Conservation (phyloP, 306 rosid genomes). For the Dalbergia cultrata region DNA sequence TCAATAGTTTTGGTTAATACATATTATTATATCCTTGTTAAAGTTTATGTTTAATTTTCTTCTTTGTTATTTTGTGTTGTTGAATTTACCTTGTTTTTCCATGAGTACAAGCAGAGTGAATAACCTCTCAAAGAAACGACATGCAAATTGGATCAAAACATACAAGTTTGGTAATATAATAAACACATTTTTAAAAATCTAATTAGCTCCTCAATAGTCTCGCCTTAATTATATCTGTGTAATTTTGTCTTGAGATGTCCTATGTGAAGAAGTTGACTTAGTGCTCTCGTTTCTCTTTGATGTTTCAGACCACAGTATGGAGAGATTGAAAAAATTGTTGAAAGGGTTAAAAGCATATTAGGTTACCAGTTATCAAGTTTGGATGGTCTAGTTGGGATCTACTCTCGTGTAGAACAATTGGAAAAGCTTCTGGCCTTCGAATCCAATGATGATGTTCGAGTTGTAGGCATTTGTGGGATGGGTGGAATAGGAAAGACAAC, state of each 20-base stretch:
- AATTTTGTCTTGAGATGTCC: background rate
- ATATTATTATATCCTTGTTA: no score
- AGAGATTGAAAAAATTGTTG: conserved; percentile 27
- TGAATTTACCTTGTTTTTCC: no score
- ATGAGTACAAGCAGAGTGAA: background rate
- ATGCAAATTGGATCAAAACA: no score
- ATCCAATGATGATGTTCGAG: background rate
- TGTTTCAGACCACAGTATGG: background rate
- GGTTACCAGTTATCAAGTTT: conserved; percentile 4
- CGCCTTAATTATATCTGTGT: background rate
- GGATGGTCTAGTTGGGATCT: conserved; percentile 16
- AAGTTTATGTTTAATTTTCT: no score
- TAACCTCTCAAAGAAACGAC: background rate
- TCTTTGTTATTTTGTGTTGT: no score
- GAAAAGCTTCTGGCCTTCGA: conserved; percentile 5
- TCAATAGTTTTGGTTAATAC: no score
- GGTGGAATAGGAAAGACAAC: conserved; percentile 6
- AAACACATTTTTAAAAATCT: no score
- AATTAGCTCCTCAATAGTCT: background rate
- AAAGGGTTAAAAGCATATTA: background rate
- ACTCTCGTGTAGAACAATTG: conserved; percentile 22
- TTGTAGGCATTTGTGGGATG: conserved; percentile 40
- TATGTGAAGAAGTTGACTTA: background rate
- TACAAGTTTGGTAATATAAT: no score
- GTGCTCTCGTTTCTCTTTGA: background rate